Percentiles rank a stretch among this genome's conserved stretches.
Conservation (phyloP, 2,329 filamentous ascomycete genomes). For the Colletotrichum zoysiae region DNA sequence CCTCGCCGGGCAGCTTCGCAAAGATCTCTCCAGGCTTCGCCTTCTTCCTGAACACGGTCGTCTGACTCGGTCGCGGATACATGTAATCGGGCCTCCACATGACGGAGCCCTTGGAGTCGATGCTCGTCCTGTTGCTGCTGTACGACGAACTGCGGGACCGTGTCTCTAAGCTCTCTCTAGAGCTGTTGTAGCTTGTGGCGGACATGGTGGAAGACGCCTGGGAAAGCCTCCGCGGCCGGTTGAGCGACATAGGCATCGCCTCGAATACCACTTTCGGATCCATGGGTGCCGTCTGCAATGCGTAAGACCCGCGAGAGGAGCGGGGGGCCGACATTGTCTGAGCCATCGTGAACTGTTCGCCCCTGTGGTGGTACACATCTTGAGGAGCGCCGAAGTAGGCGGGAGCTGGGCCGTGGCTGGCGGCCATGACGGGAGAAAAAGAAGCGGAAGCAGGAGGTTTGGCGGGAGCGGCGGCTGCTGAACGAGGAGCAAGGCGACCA, state of each 20-base stretch:
- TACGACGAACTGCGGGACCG: conserved; percentile 48
- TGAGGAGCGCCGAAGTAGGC: conserved; percentile 40
- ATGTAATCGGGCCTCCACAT: conserved; percentile 46
- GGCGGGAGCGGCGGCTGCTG: conserved; percentile 22
- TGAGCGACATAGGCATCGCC: conserved; percentile 47
- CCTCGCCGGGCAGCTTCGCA: conserved; percentile 68
- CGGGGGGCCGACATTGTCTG: conserved; percentile 24
- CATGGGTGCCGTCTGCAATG: conserved; percentile 47
- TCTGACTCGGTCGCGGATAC: conserved; percentile 45
- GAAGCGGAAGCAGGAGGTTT: conserved; percentile 9
- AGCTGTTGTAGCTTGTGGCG: conserved; percentile 47
- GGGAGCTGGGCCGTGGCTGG: conserved; percentile 37
- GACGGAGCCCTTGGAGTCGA: conserved; percentile 55
- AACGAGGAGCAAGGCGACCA: conserved; percentile 30
- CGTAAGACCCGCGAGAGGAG: conserved; percentile 22
- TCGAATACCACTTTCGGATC: conserved; percentile 42
- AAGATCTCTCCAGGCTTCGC: conserved; percentile 65
- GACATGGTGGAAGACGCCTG: conserved; percentile 46
- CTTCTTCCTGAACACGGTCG: conserved; percentile 45
- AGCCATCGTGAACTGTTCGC: conserved; percentile 33
- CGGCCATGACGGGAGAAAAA: conserved; percentile 29
- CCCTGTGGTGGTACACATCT: conserved; percentile 38
- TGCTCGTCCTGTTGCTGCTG: conserved; percentile 55
- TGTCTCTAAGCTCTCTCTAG: conserved; percentile 47
- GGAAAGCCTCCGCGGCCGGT: conserved; percentile 54